Evolutionary conservation across 257 asterid genomes (phyloP), one percentile per base, ranked within the genome.

Genomic region (Petunia axillaris): DNA sequence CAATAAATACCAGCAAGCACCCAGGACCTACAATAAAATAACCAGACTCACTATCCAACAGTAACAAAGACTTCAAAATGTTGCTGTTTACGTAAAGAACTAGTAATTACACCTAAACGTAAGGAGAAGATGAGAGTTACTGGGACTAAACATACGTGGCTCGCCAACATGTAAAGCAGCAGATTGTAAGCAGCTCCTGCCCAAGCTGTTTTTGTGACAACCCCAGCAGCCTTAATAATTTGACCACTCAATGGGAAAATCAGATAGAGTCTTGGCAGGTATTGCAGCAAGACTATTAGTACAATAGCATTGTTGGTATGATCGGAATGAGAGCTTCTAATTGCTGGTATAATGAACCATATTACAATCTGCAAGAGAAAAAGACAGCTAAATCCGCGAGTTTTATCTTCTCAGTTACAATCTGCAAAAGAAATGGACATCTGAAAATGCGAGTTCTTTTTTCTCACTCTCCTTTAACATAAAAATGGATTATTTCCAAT

Each of bases 191-290:
- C 97, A 41, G 97, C 97, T 8, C 98, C 98, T 0, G 98, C 97
- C 97, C 97, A 92, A 36, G 98, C 97, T 0, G 98, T 94, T 84
- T 90, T 90, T n/a, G 98, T 87, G 82, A 94, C 97, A 8, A 94
- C 90, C 76, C 98, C 98, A 1, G 94, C 88, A 82, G 97, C 93
- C 89, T 92, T 94, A 64, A 94, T 91, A 25, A 94, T 94, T 80
- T 89, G 89, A 68, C 95, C 88, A 86, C 98, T 92, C 82, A 94
- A 78, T 6, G 98, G 98, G 78, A 92, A 94, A 81, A 92, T 92
- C 71, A 94, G 90, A 88, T 91, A 94, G 41, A 94, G 82, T 81
- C 98, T 83, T 1, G 96, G 96, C 60, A 90, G 84, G 66, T 94
- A 94, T 68, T 94, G 98, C 67, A 92, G 79, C 67, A 94, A 84